Base-by-base conservation (phyloP, 2,329 filamentous ascomycete genomes). In the Aspergillus latus region DNA sequence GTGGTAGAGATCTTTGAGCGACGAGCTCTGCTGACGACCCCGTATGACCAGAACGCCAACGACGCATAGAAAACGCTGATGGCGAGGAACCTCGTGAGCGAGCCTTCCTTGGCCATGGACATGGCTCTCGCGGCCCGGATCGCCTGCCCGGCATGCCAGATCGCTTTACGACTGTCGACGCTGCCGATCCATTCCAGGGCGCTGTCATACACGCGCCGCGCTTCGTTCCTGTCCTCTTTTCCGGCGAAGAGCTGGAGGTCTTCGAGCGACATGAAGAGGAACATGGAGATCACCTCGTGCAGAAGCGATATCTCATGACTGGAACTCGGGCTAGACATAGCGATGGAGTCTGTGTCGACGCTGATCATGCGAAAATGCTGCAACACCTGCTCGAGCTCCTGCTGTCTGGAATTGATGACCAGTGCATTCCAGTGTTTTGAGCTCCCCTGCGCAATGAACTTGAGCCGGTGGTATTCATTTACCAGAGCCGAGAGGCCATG, bases 81-180 rank as follows among this genome's bases (percentile, higher is more conserved):
- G 0, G 87, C 86, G 59, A 84, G 83, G 67, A 90, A 89, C 59
- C 87, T 84, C 43, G 84, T 82, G 3, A 89, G 70, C 9, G 81
- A 76, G 0, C 80, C 11, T 13, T 11, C 9, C 34, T 34, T 34
- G 7, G 78, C 1, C 74, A 68, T 0, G 83, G 79, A 21, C 47
- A 86, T 81, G 47, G 73, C 58, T 64, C 80, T 82, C 1, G 85
- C 86, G 40, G 82, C 80, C 6, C 84, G 80, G 4, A 90, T 68
- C 1, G 88, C 79, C 68, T 89, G 88, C 0, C 85, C 87, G 1
- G 88, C 87, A 62, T 87, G 85, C 82, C 84, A 89, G 0, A 89
- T 54, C 1, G 67, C 66, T 67, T 8, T 86, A 1, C 76, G 68
- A 0, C 74, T 71, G 10, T 72, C 65, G 15, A 70, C 64, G 11